Base-by-base conservation (phyloP, 2,329 filamentous ascomycete species). In the Colletotrichum higginsianum region DNA sequence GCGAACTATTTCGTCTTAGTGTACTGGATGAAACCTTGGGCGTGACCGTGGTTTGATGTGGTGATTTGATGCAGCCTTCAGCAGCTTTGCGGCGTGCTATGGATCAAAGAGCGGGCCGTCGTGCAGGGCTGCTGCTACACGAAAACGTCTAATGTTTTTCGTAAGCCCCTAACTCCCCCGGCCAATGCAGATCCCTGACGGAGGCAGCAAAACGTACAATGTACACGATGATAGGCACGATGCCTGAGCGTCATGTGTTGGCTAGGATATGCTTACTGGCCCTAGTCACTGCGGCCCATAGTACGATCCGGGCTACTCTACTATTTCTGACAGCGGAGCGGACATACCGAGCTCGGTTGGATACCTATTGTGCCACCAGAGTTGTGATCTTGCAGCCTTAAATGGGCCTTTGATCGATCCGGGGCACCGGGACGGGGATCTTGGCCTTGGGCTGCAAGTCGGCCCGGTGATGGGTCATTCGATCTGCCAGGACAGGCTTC, bases 41-140 rank as follows among this genome's bases (percentile, higher is more conserved):
- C 26, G 55, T 47, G 55, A 40, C 49, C 52, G 23, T 15, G 60
- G 63, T 61, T 44, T 42, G 26, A 61, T 67, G 56, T n/a, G 6
- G 56, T 61, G 42, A 23, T 52, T 65, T 46, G 61, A 69, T 53
- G 47, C 46, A 61, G 61, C n/a, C 7, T 26, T 53, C 4, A 9
- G 47, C 35, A 40, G 53, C 23, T 58, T 38, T 53, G 30, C 30
- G 30, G 30, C 8, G 30, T 35, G 52, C 52, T 35, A 30, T 18
- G 18, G 42, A 52, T 58, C 60, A 44, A 57, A 61, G 44, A 9
- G 44, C 21, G 44, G 62, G 42, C 67, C 47, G 49, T 30, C 12
- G 26, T 62, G 67, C 49, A 56, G 47, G 26, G 16, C 18, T 49
- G 55, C 47, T 30, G 61, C 47, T 30, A 55, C 61, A 65, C 60